Conservation (phyloP, 2,329 filamentous ascomycete species). For the Xylariaceae sp. region DNA sequence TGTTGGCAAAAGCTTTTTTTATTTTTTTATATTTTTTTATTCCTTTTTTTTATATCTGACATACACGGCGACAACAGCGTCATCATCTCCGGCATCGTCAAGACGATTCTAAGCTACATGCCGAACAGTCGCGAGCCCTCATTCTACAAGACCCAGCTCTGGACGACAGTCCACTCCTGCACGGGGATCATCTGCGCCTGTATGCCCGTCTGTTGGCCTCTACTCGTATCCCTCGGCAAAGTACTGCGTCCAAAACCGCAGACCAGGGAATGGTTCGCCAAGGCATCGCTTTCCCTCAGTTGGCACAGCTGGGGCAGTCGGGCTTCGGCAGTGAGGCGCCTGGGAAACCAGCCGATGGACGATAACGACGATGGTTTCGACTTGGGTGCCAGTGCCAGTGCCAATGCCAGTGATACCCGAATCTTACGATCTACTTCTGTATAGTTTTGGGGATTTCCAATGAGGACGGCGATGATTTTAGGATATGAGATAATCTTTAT, state of each 20-base stretch:
- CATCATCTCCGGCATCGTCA: conserved; percentile 15
- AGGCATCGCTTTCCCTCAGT: neutral
- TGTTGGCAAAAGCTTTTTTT: too few species aligned
- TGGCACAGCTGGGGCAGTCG: neutral
- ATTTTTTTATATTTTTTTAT: too few species aligned
- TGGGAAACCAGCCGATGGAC: neutral
- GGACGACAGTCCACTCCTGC: conserved; percentile 23
- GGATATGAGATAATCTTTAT: too few species aligned
- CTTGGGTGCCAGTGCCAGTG: neutral
- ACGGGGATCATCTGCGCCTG: conserved; percentile 25
- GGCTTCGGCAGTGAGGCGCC: neutral
- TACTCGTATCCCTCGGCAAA: conserved; percentile 2
- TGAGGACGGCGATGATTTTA: too few species aligned
- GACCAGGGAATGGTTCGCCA: neutral
- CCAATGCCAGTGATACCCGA: neutral
- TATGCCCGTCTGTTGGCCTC: conserved; percentile 22
- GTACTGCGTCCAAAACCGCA: neutral
- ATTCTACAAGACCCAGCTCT: conserved; percentile 12
- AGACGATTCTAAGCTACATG: conserved; percentile 14
- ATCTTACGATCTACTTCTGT: neutral
- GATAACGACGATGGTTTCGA: neutral
- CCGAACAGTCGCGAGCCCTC: conserved; percentile 12
- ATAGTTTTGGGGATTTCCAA: neutral
- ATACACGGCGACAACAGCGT: conserved; percentile 1
- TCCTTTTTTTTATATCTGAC: neutral